Percentiles rank a stretch among this genome's conserved stretches.
These are phyloP conservation scores for Nicotiana noctiflora DNA, from an alignment of 257 asterid genomes.

Conservation along the genomic window DNA sequence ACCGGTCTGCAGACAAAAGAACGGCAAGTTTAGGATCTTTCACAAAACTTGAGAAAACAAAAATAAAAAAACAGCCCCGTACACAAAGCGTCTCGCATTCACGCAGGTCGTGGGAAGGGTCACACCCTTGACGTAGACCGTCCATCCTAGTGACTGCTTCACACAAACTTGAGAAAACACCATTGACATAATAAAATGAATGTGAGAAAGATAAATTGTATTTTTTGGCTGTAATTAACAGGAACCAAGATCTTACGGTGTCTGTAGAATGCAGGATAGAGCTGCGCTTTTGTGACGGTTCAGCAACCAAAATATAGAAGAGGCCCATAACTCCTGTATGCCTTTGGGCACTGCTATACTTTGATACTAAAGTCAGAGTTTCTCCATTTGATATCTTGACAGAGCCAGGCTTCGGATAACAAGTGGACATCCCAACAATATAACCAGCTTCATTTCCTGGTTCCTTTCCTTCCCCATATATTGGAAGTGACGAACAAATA, in stretches of 20 bases:
- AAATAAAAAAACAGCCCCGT: too few species aligned
- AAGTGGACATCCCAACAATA: slow-evolving; percentile 82
- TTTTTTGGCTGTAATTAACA: background rate
- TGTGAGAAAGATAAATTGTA: background rate
- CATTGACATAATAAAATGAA: background rate
- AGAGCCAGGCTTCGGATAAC: slow-evolving; percentile 79
- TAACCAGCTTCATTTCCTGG: slow-evolving; percentile 83
- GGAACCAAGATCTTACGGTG: slow-evolving; percentile 25
- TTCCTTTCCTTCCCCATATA: slow-evolving; percentile 62
- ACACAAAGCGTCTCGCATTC: too few species aligned
- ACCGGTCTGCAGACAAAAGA: slow-evolving; percentile 28
- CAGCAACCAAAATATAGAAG: slow-evolving; percentile 68
- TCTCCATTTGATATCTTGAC: slow-evolving; percentile 66
- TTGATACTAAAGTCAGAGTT: slow-evolving; percentile 53
- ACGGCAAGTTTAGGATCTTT: background rate
- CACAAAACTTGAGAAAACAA: background rate
- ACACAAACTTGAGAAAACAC: background rate
- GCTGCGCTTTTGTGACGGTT: slow-evolving; percentile 21
- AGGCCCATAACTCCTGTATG: slow-evolving; percentile 96
- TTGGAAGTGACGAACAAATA: slow-evolving; percentile 67
- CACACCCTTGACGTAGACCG: too few species aligned
- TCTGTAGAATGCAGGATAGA: slow-evolving; percentile 19
- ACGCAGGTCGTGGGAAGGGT: too few species aligned
- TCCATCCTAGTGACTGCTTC: too few species aligned
- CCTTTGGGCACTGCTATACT: slow-evolving; percentile 42